Base-by-base conservation (phyloP, 331 rosid species). In the Malus hybrid region DNA sequence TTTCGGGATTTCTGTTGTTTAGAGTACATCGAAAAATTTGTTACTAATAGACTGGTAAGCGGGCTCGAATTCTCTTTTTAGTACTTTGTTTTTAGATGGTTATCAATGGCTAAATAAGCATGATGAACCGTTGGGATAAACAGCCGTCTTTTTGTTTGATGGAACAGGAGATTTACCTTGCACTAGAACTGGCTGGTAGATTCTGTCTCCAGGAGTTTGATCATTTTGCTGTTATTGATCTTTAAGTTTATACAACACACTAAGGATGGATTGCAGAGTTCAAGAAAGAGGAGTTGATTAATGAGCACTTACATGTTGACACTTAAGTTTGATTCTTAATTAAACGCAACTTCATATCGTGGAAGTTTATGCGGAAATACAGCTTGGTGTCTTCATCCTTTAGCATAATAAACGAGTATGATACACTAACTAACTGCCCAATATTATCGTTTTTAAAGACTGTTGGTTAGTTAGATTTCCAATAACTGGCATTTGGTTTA, bases 31-130 rank as follows among this genome's bases (percentile, higher is more conserved):
- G 0, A 18, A 55, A 34, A 30, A 5, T 28, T 70, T 77, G 65
- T 42, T 42, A 57, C 50, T 26, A n/a, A 71, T 74, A 60, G 14
- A 50, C 30, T 70, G 76, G 78, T 73, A 57, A 53, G 15, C 55
- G 32, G 30, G 36, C 18, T 66, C 1, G 32, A 4, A 36, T 56
- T 33, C 28, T 66, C n/a, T 6, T 10, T 67, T 12, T 36, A 67
- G 28, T 34, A 5, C 52, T 34, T n/a, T 66, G 29, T n/a, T 18
- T 65, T 66, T n/a, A n/a, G 26, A 34, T 19, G 73, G 60, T 22
- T 24, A 7, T 0, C 46, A 3, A 15, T n/a, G 24, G 44, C 13
- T 10, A 33, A 50, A 13, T 29, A 50, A 9, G n/a, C n/a, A n/a
- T n/a, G n/a, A n/a, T n/a, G n/a, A 39, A 66, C 76, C 11, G 6